Percentiles rank a stretch among this genome's conserved stretches.
Evolutionary conservation across 345 rosid species (phyloP).

Genomic region (Anastatica hierochuntica): DNA sequence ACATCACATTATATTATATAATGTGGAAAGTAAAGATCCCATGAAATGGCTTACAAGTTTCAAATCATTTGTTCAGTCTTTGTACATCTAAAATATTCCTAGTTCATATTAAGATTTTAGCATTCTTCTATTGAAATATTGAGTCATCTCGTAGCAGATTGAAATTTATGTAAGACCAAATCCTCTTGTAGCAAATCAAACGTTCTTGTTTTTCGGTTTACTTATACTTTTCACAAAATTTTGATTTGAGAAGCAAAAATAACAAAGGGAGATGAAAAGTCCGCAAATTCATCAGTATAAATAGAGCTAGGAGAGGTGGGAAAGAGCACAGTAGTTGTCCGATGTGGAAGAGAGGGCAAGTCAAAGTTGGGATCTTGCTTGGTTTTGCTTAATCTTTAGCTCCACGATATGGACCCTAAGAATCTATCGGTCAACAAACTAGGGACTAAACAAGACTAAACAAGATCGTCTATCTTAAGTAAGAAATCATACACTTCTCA

Average conservation of each 20-base stretch:
- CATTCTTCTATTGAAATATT: too few species aligned
- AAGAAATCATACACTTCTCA: constrained; percentile 19
- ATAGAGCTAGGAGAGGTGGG: constrained; percentile 16
- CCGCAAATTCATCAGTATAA: constrained; percentile 19
- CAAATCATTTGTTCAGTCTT: too few species aligned
- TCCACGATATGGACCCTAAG: constrained; percentile 10
- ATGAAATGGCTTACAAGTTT: too few species aligned
- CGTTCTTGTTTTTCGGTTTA: constrained; percentile 5
- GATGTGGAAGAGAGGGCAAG: constrained; percentile 65
- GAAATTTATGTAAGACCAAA: constrained; percentile 17
- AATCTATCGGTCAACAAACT: too few species aligned
- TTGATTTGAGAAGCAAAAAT: background rate
- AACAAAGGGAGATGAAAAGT: constrained; percentile 29
- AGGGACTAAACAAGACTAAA: too few species aligned
- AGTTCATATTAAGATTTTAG: too few species aligned
- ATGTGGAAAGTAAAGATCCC: too few species aligned
- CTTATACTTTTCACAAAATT: background rate
- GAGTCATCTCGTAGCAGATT: too few species aligned
- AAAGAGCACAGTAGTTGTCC: constrained; percentile 35
- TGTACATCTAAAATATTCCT: too few species aligned
- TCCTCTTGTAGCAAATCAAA: too few species aligned
- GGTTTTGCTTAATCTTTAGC: constrained; percentile 48
- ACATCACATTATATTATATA: too few species aligned
- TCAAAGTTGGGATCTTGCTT: constrained; percentile 54
- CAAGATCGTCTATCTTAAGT: too few species aligned